Conservation (phyloP, 1,284 basidiomycete genomes). For the Marasmius sp. region DNA sequence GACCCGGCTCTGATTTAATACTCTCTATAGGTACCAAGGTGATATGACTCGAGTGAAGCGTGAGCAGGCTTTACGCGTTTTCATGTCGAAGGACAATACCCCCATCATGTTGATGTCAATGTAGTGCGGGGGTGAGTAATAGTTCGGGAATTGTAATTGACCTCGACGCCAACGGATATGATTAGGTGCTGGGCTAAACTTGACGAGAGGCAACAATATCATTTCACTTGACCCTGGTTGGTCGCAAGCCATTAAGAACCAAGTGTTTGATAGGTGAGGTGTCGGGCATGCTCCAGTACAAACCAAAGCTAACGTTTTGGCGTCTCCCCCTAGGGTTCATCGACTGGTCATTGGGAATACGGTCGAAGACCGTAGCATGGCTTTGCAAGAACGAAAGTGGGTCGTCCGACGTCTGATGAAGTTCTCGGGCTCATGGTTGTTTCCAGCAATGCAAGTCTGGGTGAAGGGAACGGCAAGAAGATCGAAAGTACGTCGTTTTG, state of each 20-base stretch:
- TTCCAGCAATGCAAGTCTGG: too few relatives aligned
- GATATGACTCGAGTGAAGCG: constrained; percentile 52
- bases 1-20: neutral
- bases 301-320: constrained; percentile 12
- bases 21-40: constrained; percentile 50
- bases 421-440: too few relatives aligned
- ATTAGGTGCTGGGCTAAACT: constrained; percentile 51
- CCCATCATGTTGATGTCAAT: constrained; percentile 58
- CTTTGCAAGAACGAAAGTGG: constrained; percentile 56
- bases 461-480: too few relatives aligned
- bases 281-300: neutral
- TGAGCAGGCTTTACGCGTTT: constrained; percentile 49
- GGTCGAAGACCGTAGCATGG: constrained; percentile 60
- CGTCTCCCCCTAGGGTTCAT: constrained; percentile 38
- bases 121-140: constrained; percentile 53
- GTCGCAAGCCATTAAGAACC: constrained; percentile 58
- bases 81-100: constrained; percentile 57
- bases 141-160: neutral
- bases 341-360: constrained; percentile 63
- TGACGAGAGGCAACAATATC: constrained; percentile 62
- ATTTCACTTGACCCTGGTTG: constrained; percentile 63
- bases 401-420: constrained; percentile 13
- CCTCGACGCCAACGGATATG: neutral
- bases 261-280: constrained; percentile 45
- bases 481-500: constrained; percentile 46